Conservation (phyloP, 2,329 filamentous ascomycete genomes). For the Epichloe gansuensis region DNA sequence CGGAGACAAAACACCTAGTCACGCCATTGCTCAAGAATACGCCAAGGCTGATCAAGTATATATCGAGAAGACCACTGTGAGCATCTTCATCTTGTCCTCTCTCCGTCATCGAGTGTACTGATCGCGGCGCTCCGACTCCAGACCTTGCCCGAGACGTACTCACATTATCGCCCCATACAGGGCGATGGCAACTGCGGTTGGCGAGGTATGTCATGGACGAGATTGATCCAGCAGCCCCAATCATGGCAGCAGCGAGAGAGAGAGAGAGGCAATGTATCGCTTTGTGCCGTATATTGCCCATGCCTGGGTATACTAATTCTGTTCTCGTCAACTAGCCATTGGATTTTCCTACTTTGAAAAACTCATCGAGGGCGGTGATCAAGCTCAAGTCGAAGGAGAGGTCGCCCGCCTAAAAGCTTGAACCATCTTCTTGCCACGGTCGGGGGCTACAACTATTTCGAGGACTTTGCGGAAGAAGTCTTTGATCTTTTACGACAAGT, state of each 20-base stretch:
- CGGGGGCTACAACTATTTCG: conserved; percentile 59
- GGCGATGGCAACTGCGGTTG: conserved; percentile 96
- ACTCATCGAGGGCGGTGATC: conserved; percentile 56
- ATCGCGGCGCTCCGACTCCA: conserved; percentile 23
- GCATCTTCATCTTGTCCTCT: conserved; percentile 18
- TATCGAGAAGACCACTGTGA: conserved; percentile 75
- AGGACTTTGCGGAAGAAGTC: conserved; percentile 74
- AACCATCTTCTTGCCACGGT: conserved; percentile 57
- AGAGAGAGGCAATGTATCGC: background rate
- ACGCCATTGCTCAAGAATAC: conserved; percentile 72
- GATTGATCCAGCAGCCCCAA: conserved; percentile 4
- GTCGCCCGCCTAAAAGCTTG: conserved; percentile 57
- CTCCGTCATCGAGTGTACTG: background rate
- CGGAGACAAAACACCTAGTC: conserved; percentile 64
- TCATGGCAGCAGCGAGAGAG: background rate
- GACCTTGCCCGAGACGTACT: conserved; percentile 73
- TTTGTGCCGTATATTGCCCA: background rate
- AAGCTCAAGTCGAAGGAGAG: conserved; percentile 55
- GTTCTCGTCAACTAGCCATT: conserved; percentile 47
- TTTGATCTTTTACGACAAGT: conserved; percentile 55
- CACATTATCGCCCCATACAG: conserved; percentile 74
- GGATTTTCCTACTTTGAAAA: conserved; percentile 90
- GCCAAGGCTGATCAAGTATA: conserved; percentile 77
- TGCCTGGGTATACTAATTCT: background rate
- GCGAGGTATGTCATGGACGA: conserved; percentile 58